phyloP scores from a whole-genome alignment of 176 grass and related monocot species.

The Lolium multiflorum region DNA sequence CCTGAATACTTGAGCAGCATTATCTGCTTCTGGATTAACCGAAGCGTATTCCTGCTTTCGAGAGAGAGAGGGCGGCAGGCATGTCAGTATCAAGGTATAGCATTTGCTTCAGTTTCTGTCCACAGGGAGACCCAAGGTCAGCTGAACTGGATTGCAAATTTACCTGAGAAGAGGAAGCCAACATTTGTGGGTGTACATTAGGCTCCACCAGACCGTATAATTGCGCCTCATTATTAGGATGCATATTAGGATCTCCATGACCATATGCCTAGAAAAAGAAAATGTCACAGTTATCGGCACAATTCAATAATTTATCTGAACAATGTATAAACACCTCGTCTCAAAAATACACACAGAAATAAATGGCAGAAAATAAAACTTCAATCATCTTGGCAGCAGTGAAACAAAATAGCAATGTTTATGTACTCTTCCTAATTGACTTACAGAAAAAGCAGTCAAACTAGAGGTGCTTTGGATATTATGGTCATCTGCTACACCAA shows the following conservation, averaged over 20 bases:
- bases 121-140: background rate
- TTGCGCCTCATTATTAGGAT: slow-evolving; percentile 49
- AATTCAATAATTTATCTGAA: background rate
- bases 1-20: slow-evolving; percentile 61
- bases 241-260: slow-evolving; percentile 54
- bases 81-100: slow-evolving; percentile 21
- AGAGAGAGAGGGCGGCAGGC: background rate
- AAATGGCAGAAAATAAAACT: background rate
- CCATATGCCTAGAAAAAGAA: slow-evolving; percentile 42
- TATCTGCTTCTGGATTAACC: slow-evolving; percentile 57
- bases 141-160: background rate
- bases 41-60: slow-evolving; percentile 45
- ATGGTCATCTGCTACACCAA: slow-evolving; percentile 44
- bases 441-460: slow-evolving; percentile 64
- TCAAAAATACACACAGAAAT: slow-evolving; percentile 8
- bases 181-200: slow-evolving; percentile 54
- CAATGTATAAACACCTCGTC: background rate
- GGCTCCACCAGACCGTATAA: slow-evolving; percentile 54
- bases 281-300: slow-evolving; percentile 6
- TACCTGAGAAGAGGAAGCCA: slow-evolving; percentile 63
- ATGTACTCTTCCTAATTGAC: slow-evolving; percentile 14
- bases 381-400: background rate
- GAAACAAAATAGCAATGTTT: background rate
- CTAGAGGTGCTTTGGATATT: slow-evolving; percentile 52
- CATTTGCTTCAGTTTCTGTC: background rate